Evolutionary conservation across 345 rosid genomes (phyloP).

Genomic region (Heritiera littoralis): DNA sequence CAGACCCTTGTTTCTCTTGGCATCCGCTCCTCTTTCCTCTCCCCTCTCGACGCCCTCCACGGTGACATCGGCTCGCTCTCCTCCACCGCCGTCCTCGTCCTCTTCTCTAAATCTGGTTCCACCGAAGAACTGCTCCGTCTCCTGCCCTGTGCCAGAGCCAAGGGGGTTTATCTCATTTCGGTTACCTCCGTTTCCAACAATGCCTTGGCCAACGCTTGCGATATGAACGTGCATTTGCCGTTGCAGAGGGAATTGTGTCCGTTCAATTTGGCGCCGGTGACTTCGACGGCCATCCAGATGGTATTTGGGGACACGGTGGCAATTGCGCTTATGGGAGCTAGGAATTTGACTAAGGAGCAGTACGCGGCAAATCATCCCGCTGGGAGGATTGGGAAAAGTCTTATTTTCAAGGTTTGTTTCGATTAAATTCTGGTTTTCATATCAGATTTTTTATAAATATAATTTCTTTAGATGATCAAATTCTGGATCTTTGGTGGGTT

Average conservation of each 20-base stretch:
- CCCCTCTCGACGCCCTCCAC: slow-evolving; percentile 92
- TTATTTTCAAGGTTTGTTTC: slow-evolving; percentile 76
- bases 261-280: slow-evolving; percentile 92
- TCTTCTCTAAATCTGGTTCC: slow-evolving; percentile 79
- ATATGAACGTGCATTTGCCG: slow-evolving; percentile 86
- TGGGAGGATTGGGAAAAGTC: slow-evolving; percentile 89
- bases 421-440: background rate
- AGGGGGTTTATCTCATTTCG: slow-evolving; percentile 67
- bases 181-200: slow-evolving; percentile 80
- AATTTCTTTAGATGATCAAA: background rate
- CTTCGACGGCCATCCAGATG: slow-evolving; percentile 98
- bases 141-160: slow-evolving; percentile 87
- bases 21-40: slow-evolving; percentile 70
- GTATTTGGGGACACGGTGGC: slow-evolving; percentile 98
- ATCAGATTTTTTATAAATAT: background rate
- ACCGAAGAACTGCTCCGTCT: slow-evolving; percentile 89
- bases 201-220: slow-evolving; percentile 59
- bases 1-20: slow-evolving; percentile 86
- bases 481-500: background rate
- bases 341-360: slow-evolving; percentile 75
- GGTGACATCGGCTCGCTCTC: slow-evolving; percentile 86
- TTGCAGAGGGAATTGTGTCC: slow-evolving; percentile 90
- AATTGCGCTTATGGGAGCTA: slow-evolving; percentile 88
- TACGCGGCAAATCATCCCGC: slow-evolving; percentile 97
- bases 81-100: slow-evolving; percentile 57